phyloP scores from a whole-genome alignment of 2,329 filamentous ascomycete genomes.

The Simplicillium aogashimaense region DNA sequence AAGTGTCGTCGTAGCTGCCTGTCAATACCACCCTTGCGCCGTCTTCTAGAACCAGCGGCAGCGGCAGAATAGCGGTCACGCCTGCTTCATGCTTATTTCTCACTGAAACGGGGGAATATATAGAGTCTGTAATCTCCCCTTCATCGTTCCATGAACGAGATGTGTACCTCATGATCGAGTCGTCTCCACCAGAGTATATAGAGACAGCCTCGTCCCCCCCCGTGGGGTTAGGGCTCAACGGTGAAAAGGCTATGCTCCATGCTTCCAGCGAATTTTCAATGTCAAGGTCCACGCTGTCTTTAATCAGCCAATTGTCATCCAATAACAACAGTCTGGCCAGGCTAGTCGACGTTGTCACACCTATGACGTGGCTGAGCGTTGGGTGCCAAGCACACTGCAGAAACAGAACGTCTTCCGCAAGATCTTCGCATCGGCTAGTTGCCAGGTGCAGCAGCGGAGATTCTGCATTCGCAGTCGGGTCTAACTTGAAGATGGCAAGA shows the following conservation, averaged over 20 bases:
- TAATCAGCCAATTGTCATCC: constrained; percentile 28
- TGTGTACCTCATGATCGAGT: constrained; percentile 48
- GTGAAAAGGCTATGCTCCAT: constrained; percentile 60
- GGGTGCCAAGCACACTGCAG: constrained; percentile 70
- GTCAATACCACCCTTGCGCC: constrained; percentile 58
- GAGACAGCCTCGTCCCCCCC: constrained; percentile 20
- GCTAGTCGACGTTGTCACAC: constrained; percentile 62
- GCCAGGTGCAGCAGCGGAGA: constrained; percentile 27
- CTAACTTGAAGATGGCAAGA: constrained; percentile 52
- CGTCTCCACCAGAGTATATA: constrained; percentile 66
- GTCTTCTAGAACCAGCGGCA: constrained; percentile 33
- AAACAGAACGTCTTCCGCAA: constrained; percentile 52
- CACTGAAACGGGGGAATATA: constrained; percentile 17
- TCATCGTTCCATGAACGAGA: constrained; percentile 18
- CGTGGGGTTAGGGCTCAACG: constrained; percentile 12
- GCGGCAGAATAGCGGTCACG: constrained; percentile 75
- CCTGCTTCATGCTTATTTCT: constrained; percentile 63
- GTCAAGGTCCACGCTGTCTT: constrained; percentile 23
- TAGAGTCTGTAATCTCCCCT: constrained; percentile 8
- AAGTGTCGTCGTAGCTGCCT: constrained; percentile 81
- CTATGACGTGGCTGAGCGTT: constrained; percentile 40
- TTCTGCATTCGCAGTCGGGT: constrained; percentile 22
- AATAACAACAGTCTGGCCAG: constrained; percentile 46
- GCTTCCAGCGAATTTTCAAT: constrained; percentile 54
- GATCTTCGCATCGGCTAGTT: constrained; percentile 34